Evolutionary conservation across 352 stramenopile genomes (phyloP).

Genomic region (Aphanomyces invadans): DNA sequence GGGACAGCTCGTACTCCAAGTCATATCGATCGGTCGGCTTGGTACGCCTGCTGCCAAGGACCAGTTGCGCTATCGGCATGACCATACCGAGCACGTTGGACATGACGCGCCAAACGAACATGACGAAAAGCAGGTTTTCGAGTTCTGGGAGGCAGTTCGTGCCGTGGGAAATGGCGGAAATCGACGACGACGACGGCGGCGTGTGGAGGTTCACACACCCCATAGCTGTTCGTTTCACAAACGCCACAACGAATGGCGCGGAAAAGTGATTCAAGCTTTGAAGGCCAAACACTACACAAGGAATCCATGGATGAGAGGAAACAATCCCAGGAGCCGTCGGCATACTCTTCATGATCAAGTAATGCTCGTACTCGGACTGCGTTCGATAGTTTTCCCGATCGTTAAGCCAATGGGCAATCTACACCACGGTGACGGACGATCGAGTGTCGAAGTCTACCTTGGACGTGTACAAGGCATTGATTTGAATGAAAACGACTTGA

Average conservation of each 20-base stretch:
- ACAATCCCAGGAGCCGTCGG: background rate
- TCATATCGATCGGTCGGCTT: background rate
- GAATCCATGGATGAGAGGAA: background rate
- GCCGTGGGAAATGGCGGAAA: background rate
- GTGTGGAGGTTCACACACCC: background rate
- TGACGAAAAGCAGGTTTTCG: constrained; percentile 33
- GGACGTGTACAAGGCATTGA: background rate
- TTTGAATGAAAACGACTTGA: background rate
- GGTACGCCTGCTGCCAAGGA: background rate
- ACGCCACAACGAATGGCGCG: constrained; percentile 32
- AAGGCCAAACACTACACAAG: constrained; percentile 31
- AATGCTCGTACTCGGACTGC: constrained; percentile 28
- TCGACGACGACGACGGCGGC: background rate
- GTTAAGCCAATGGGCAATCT: constrained; percentile 29
- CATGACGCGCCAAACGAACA: constrained; percentile 32
- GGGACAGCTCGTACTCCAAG: background rate
- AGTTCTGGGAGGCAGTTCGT: constrained; percentile 28
- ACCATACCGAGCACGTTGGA: constrained; percentile 26
- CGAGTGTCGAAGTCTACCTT: background rate
- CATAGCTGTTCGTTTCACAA: constrained; percentile 19
- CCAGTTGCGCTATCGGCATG: background rate
- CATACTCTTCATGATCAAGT: constrained; percentile 32
- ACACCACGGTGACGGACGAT: constrained; percentile 3
- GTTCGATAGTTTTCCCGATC: constrained; percentile 34
- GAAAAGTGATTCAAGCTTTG: constrained; percentile 37